phyloP scores from a whole-genome alignment of 2,329 filamentous ascomycete genomes.

The Trematosphaeria pertusa region DNA sequence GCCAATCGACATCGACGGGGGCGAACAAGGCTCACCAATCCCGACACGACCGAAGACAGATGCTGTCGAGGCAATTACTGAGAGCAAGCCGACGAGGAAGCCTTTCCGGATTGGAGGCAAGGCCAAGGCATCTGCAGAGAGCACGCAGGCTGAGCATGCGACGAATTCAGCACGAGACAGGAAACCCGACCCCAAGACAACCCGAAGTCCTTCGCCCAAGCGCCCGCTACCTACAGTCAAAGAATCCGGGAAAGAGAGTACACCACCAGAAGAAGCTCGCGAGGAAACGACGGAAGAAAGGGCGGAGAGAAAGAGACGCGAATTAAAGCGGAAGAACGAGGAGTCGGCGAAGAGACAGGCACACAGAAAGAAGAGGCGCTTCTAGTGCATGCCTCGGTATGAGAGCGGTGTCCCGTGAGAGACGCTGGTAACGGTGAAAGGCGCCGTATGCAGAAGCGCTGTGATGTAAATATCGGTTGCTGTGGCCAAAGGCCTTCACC shows the following conservation, averaged over 20 bases:
- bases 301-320: constrained; percentile 62
- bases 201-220: constrained; percentile 15
- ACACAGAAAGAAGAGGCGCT: constrained; percentile 45
- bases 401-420: too few species aligned
- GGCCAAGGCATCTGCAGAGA: constrained; percentile 16
- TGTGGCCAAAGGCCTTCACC: too few species aligned
- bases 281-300: constrained; percentile 58
- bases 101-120: constrained; percentile 45
- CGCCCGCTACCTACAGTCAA: constrained; percentile 16
- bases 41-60: constrained; percentile 7
- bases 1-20: not conserved
- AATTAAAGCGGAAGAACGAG: constrained; percentile 63
- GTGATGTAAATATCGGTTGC: too few species aligned
- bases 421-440: too few species aligned
- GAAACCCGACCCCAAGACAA: constrained; percentile 7
- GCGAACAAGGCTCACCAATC: not conserved
- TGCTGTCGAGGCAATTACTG: constrained; percentile 6
- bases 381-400: constrained; percentile 24
- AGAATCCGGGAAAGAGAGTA: constrained; percentile 10
- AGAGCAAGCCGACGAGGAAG: constrained; percentile 20
- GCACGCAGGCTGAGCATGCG: constrained; percentile 8
- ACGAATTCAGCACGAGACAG: constrained; percentile 9
- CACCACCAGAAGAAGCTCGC: constrained; percentile 20
- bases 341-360: constrained; percentile 60
- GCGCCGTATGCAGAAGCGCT: too few species aligned